Evolutionary conservation across 257 asterid genomes (phyloP), one percentile per base, ranked within the genome.

Genomic region (Jasminum sambac): DNA sequence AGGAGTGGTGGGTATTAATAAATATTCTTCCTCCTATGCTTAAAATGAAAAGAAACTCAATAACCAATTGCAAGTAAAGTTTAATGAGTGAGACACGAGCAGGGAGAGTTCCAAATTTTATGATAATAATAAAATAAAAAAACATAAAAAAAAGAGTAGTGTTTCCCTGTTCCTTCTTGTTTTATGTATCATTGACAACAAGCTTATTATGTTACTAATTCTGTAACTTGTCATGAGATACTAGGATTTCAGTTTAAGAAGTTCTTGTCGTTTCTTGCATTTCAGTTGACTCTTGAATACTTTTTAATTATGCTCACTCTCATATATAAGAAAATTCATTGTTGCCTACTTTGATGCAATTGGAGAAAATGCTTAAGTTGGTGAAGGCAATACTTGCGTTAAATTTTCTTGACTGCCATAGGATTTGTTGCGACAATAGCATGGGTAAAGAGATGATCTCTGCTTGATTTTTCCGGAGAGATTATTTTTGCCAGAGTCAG

Each of bases 91-190:
- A n/a, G 59, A 50, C 59, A 48, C 24, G 23, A 19, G 36, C 62
- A 55, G 16, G 41, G 48, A 59, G 36, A 44, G 11, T 1, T 9
- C 24, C 63, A 24, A 34, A 30, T 36, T 73, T 59, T 59, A 46
- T 44, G 9, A 13, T n/a, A n/a, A n/a, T n/a, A n/a, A n/a, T n/a
- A n/a, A n/a, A n/a, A n/a, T n/a, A n/a, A n/a, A n/a, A n/a, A n/a
- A n/a, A n/a, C n/a, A n/a, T n/a, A 67, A 43, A 69, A 66, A 74
- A 25, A 64, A 58, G 61, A 25, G 62, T 39, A 62, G 60, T 16
- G 63, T 41, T 59, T 68, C 75, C 64, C 16, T 55, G 1, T 13
- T 21, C 60, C 7, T 21, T 21, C 19, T n/a, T 50, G 43, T 66
- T 46, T n/a, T 64, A 30, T 72, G 37, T 34, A 24, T 74, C 59